phyloP scores from a whole-genome alignment of 257 asterid species.

The Oldenlandia corymbosa region DNA sequence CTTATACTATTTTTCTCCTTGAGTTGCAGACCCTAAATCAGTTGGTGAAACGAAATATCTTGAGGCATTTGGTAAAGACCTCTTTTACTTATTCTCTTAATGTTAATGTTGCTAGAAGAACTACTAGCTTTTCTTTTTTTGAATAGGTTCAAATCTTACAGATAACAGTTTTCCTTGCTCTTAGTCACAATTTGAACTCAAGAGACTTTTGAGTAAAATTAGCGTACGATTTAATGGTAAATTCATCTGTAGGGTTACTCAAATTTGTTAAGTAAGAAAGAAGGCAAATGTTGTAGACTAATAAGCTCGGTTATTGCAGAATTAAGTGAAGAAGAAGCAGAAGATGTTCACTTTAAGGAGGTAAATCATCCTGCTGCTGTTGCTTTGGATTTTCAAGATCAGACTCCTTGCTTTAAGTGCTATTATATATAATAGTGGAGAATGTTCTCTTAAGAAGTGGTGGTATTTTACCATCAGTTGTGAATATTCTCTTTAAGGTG shows the following conservation, averaged over 20 bases:
- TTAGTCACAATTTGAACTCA: not conserved
- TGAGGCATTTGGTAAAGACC: conserved; percentile 67
- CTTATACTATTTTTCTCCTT: conserved; percentile 18
- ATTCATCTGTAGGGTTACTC: not conserved
- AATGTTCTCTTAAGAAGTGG: too few species aligned
- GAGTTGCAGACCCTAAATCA: conserved; percentile 71
- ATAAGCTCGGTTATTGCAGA: conserved; percentile 47
- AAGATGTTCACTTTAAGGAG: conserved; percentile 94
- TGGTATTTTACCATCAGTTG: too few species aligned
- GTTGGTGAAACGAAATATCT: conserved; percentile 67
- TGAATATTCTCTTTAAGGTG: conserved; percentile 87
- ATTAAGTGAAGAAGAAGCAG: conserved; percentile 76
- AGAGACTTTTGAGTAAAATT: not conserved
- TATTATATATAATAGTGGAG: not conserved
- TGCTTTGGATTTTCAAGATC: conserved; percentile 7
- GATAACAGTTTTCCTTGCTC: not conserved
- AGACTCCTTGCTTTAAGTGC: not conserved
- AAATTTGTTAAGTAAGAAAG: not conserved
- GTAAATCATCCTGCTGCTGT: conserved; percentile 29
- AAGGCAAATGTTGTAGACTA: not conserved
- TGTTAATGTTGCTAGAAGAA: not conserved
- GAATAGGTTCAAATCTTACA: not conserved
- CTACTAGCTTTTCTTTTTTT: not conserved
- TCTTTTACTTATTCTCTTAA: conserved; percentile 21
- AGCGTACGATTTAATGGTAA: not conserved